These are phyloP conservation scores for Crassisporium funariophilum DNA, from an alignment of 768 basidiomycete genomes.

Conservation along the genomic window DNA sequence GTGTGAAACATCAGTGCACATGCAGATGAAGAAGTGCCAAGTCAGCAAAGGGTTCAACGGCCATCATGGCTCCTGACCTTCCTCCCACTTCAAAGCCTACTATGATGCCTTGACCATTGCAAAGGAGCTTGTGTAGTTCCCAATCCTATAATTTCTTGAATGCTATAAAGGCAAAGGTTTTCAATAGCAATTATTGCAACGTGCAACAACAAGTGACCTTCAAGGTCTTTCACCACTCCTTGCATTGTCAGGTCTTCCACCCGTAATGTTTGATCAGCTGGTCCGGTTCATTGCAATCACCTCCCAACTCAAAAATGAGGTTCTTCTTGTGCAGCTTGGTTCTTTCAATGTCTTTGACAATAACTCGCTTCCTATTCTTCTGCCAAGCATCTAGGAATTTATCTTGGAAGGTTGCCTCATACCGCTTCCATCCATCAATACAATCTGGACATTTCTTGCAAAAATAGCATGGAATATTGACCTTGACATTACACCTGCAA, in stretches of 20 bases:
- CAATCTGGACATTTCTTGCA: background rate
- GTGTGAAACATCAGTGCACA: too few species aligned
- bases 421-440: conserved; percentile 1
- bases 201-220: background rate
- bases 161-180: background rate
- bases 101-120: background rate
- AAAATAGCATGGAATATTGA: background rate
- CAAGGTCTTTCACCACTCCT: background rate
- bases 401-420: background rate
- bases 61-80: too few species aligned
- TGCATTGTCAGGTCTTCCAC: background rate
- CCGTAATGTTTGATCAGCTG: background rate
- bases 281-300: background rate
- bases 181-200: background rate
- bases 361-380: background rate
- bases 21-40: too few species aligned
- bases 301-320: background rate
- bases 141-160: background rate
- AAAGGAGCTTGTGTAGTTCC: background rate
- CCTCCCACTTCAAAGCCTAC: background rate
- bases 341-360: background rate
- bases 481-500: background rate
- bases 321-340: background rate
- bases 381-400: background rate
- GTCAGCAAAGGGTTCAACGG: too few species aligned